Evolutionary conservation across 2,329 filamentous ascomycete species (phyloP).

Genomic region (Massarina eburnea): DNA sequence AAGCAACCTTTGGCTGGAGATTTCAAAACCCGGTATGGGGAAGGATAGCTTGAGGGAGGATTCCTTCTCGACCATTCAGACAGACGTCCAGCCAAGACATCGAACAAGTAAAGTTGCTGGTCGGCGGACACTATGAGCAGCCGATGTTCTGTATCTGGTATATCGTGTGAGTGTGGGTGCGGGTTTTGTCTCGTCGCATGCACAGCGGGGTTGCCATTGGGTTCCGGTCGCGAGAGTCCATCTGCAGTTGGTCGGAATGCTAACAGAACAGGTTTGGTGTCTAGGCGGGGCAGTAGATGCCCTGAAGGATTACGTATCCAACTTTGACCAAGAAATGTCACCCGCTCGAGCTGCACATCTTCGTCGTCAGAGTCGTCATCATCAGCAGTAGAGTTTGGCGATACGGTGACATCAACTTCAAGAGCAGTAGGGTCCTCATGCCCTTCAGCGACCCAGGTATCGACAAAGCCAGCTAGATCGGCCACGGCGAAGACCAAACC

Average conservation of each 20-base stretch:
- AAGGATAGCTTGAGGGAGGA: slow-evolving; percentile 71
- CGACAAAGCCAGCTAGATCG: slow-evolving; percentile 82
- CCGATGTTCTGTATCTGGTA: slow-evolving; percentile 56
- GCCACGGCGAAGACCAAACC: slow-evolving; percentile 76
- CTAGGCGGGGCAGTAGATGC: slow-evolving; percentile 48
- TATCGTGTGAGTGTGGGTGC: slow-evolving; percentile 58
- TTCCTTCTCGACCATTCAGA: slow-evolving; percentile 87
- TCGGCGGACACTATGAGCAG: slow-evolving; percentile 65
- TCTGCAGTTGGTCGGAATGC: slow-evolving; percentile 47
- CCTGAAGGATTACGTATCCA: slow-evolving; percentile 77
- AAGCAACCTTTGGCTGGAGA: slow-evolving; percentile 82
- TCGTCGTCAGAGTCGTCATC: slow-evolving; percentile 49
- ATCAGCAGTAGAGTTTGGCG: slow-evolving; percentile 24
- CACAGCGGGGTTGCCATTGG: slow-evolving; percentile 51
- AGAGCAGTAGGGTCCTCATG: slow-evolving; percentile 53
- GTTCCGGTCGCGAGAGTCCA: slow-evolving; percentile 23
- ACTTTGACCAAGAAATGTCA: slow-evolving; percentile 60
- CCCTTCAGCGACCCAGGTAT: slow-evolving; percentile 77
- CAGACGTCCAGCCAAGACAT: slow-evolving; percentile 73
- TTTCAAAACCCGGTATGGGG: slow-evolving; percentile 70
- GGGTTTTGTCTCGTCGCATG: slow-evolving; percentile 55
- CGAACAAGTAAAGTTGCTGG: slow-evolving; percentile 74
- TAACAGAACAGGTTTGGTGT: slow-evolving; percentile 49
- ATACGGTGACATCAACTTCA: slow-evolving; percentile 42
- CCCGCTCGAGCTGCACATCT: slow-evolving; percentile 46